Conservation (phyloP, 441 rosid genomes). For the Croton setiger region DNA sequence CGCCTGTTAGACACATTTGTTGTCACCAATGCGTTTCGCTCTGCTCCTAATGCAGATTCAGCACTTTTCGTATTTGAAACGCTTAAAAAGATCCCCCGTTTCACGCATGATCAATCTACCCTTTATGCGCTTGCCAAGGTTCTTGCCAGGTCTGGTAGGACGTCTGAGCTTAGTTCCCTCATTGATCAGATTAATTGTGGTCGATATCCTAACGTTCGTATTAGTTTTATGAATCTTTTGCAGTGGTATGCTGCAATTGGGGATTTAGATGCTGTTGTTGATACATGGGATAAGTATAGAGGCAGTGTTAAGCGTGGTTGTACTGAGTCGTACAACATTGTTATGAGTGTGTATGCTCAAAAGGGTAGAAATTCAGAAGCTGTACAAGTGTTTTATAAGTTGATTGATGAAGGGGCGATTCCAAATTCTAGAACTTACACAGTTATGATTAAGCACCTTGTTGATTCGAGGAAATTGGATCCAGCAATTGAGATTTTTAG, state of each 20-base stretch:
- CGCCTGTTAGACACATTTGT: conserved; percentile 75
- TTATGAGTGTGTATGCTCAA: conserved; percentile 46
- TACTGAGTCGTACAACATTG: conserved; percentile 66
- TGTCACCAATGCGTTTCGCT: conserved; percentile 60
- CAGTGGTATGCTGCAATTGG: conserved; percentile 55
- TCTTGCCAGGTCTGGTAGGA: conserved; percentile 54
- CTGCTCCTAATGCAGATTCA: conserved; percentile 62
- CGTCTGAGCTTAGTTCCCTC: conserved; percentile 46
- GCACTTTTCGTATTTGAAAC: conserved; percentile 54
- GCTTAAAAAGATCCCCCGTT: conserved; percentile 33
- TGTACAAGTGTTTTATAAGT: conserved; percentile 41
- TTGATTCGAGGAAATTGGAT: conserved; percentile 50
- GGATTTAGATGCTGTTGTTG: conserved; percentile 52
- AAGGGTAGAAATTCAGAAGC: conserved; percentile 46
- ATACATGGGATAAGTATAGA: conserved; percentile 56
- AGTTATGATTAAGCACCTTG: conserved; percentile 71
- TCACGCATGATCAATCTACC: conserved; percentile 46
- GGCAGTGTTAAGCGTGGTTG: conserved; percentile 39
- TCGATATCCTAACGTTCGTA: conserved; percentile 36
- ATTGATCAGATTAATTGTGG: conserved; percentile 45
- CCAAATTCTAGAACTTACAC: conserved; percentile 88
- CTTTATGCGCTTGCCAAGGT: conserved; percentile 65
- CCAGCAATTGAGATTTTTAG: conserved; percentile 56
- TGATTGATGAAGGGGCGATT: conserved; percentile 66
- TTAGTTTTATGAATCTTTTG: conserved; percentile 71